Base-by-base conservation (phyloP, 164 flowering plant species). In the Kalanchoe fedtschenkoi region DNA sequence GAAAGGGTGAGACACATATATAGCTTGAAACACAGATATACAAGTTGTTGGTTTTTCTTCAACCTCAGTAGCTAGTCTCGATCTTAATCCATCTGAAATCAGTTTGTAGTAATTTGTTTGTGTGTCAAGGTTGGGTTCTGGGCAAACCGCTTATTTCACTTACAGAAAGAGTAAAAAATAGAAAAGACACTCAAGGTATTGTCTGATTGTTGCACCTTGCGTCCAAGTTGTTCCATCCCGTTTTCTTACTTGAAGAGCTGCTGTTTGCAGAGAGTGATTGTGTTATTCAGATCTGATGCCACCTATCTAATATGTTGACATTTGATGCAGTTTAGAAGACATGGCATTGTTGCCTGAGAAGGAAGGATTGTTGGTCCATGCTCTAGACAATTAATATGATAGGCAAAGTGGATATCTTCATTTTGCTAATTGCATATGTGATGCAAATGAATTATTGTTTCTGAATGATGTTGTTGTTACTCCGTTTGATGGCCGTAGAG, bases 321-420 rank as follows among this genome's bases (percentile, higher is more conserved):
- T 51, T 47, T 51, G 32, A 29, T 51, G 56, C 56, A 51, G 56
- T 51, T 6, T 51, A 51, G 56, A 51, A 26, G 56, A 24, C 56
- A 5, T 51, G 56, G 56, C 26, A 2, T 16, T 11, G 6, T 26
- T 26, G 28, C 32, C 56, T 32, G n/a, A 24, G 56, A 51, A 51
- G 56, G 32, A 51, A 9, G 32, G 32, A 26, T 51, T 11, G 56
- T 19, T 11, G 10, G 9, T 11, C 26, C 17, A 51, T 26, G 5
- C 32, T n/a, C 56, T 51, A 26, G 32, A 51, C 56, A 21, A 22
- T 47, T 28, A 47, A 21, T 9, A 15, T 9, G 39, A 5, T 9
- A 21, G 29, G 54, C 13, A 19, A 47, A 21, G 22, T 19, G 28
- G 10, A 22, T 8, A 29, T 37, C 39, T 37, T 47, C 54, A 47